Base-by-base conservation (phyloP, 139 green algal species). In the Zygnema cylindricum region DNA sequence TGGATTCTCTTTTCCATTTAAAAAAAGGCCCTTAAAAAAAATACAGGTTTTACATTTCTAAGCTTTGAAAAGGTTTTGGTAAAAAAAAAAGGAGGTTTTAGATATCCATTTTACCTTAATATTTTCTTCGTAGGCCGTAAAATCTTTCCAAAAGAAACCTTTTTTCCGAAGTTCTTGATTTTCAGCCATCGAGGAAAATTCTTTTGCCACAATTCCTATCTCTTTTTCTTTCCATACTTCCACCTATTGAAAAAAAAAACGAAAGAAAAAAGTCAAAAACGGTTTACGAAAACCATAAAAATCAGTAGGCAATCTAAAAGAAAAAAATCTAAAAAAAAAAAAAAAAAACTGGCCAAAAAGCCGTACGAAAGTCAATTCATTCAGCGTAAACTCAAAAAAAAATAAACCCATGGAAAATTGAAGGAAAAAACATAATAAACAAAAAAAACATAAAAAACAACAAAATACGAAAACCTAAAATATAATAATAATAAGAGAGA, bases 71-170 rank as follows among this genome's bases (percentile, higher is more conserved):
- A n/a, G n/a, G n/a, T n/a, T n/a, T n/a, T n/a, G n/a, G n/a, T n/a
- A n/a, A n/a, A n/a, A n/a, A n/a, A n/a, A n/a, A n/a, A n/a, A n/a
- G n/a, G n/a, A n/a, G n/a, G n/a, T n/a, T n/a, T n/a, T n/a, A n/a
- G n/a, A n/a, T n/a, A n/a, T n/a, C n/a, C n/a, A 11, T 79, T 54
- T 49, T 11, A 85, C 77, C 77, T 85, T 85, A 54, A 85, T 85
- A 11, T 55, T 23, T 54, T 85, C 77, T 55, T 85, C 77, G 57
- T 85, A 85, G 3, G 77, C 7, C 38, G 11, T 79, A 43, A 55
- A 3, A 43, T 79, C 71, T 3, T 79, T 79, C 71, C 71, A 79
- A 25, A 11, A 38, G 7, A 79, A 25, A 43, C 71, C 71, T 11
- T 43, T 11, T 7, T 16, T 79, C 71, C 38, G 36, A 25, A 79